phyloP scores from a whole-genome alignment of 495 filamentous ascomycete genomes.

The Xylaria bambusicola region DNA sequence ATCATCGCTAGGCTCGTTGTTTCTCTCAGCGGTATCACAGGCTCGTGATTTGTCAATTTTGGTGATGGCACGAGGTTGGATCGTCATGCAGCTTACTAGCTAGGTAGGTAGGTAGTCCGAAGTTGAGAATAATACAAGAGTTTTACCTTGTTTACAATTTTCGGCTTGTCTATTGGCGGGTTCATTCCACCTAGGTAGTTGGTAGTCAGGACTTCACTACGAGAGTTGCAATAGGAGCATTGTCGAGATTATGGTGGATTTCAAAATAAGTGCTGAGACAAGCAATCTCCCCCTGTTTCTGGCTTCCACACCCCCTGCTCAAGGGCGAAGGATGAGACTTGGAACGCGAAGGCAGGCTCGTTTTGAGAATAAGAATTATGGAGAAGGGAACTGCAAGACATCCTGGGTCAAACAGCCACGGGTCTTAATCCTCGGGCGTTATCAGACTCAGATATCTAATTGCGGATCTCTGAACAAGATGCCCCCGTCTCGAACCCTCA shows the following conservation, averaged over 20 bases:
- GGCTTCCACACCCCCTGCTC: conserved; percentile 40
- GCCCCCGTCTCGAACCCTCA: conserved; percentile 7
- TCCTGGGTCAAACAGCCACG: conserved; percentile 13
- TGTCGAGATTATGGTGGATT: conserved; percentile 13
- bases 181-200: too few species aligned
- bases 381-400: conserved; percentile 9
- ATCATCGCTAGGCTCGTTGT: conserved; percentile 25
- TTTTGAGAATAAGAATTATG: conserved; percentile 12
- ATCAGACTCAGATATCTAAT: conserved; percentile 9
- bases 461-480: not conserved
- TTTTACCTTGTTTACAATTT: not conserved
- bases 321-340: conserved; percentile 39
- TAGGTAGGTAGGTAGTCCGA: conserved; percentile 14
- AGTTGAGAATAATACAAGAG: conserved; percentile 17
- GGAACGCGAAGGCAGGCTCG: conserved; percentile 15
- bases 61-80: conserved; percentile 26
- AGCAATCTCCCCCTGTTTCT: conserved; percentile 30
- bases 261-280: conserved; percentile 24
- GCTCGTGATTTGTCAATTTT: conserved; percentile 27
- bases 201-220: not conserved
- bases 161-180: conserved; percentile 3
- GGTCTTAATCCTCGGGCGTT: conserved; percentile 3
- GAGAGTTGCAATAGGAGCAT: not conserved
- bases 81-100: conserved; percentile 27
- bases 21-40: conserved; percentile 29